phyloP scores from a whole-genome alignment of 768 basidiomycete genomes.

The Leucosporidium scottii region DNA sequence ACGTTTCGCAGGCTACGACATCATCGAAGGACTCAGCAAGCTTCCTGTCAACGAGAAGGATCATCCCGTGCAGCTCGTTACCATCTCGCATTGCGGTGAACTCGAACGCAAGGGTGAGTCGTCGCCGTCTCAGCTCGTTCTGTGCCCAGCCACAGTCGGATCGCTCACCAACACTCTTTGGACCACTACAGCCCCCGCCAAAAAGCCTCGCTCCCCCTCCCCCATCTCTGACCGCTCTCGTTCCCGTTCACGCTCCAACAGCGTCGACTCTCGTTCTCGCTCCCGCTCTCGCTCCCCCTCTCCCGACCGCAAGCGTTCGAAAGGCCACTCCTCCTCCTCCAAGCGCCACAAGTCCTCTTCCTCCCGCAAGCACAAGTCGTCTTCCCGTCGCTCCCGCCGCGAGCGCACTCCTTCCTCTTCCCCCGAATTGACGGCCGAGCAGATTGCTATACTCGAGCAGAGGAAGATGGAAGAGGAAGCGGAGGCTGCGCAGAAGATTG shows the following conservation, averaged over 20 bases:
- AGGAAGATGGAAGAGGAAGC: slow-evolving; percentile 56
- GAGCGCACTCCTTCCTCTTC: background rate
- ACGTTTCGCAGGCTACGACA: slow-evolving; percentile 42
- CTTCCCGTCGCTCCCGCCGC: slow-evolving; percentile 2
- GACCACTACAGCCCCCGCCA: slow-evolving; percentile 5
- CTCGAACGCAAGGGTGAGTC: slow-evolving; percentile 46
- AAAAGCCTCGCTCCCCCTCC: slow-evolving; percentile 16
- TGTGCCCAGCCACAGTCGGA: slow-evolving; percentile 4
- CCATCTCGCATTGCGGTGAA: slow-evolving; percentile 73
- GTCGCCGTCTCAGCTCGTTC: background rate
- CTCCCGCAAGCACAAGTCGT: slow-evolving; percentile 16
- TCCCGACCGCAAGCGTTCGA: slow-evolving; percentile 12
- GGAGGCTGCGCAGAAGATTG: slow-evolving; percentile 59
- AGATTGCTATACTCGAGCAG: slow-evolving; percentile 40
- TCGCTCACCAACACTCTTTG: slow-evolving; percentile 5
- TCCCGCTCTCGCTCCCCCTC: slow-evolving; percentile 18
- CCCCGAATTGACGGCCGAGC: slow-evolving; percentile 8
- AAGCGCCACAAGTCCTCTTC: slow-evolving; percentile 21
- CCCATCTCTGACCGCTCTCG: slow-evolving; percentile 9
- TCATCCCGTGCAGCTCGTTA: slow-evolving; percentile 59
- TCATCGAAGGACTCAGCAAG: slow-evolving; percentile 55
- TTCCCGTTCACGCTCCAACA: slow-evolving; percentile 8
- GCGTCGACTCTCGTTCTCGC: background rate
- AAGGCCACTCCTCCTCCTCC: slow-evolving; percentile 28
- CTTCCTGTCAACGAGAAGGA: slow-evolving; percentile 69